These are phyloP conservation scores for Salix udensis DNA, from an alignment of 345 rosid species.

Conservation along the genomic window DNA sequence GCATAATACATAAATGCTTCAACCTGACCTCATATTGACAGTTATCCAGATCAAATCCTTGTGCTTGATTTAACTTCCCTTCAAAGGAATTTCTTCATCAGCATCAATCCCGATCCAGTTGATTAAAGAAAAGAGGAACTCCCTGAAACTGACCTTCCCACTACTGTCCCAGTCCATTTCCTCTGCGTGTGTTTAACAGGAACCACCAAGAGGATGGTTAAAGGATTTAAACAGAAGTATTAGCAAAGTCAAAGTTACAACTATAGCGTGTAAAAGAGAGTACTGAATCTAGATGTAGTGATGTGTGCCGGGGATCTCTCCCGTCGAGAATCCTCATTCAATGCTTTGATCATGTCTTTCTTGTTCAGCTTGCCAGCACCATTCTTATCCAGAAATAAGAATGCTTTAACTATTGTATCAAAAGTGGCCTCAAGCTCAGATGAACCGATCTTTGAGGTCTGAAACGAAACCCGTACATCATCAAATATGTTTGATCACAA, in stretches of 20 bases:
- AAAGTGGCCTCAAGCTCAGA: slow-evolving; percentile 63
- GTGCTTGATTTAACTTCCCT: slow-evolving; percentile 10
- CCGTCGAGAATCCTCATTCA: slow-evolving; percentile 59
- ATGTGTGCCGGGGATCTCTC: slow-evolving; percentile 73
- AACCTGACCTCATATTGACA: slow-evolving; percentile 20
- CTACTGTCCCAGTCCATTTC: slow-evolving; percentile 89
- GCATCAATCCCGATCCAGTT: slow-evolving; percentile 71
- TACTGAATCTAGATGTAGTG: slow-evolving; percentile 67
- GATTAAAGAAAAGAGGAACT: slow-evolving; percentile 70
- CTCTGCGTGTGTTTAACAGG: slow-evolving; percentile 43
- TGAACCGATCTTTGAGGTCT: slow-evolving; percentile 40
- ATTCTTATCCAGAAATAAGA: slow-evolving; percentile 76
- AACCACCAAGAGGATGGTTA: slow-evolving; percentile 15
- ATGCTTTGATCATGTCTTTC: slow-evolving; percentile 58
- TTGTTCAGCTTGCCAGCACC: slow-evolving; percentile 73
- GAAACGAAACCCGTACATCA: slow-evolving; percentile 22
- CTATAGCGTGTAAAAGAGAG: slow-evolving; percentile 6
- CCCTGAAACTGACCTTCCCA: slow-evolving; percentile 75
- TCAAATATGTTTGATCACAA: slow-evolving; percentile 7
- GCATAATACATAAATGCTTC: neutral
- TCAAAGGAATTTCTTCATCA: slow-evolving; percentile 29
- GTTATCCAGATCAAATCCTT: neutral
- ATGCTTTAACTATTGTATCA: slow-evolving; percentile 65
- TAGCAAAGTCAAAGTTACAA: neutral
- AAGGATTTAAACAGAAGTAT: neutral